Evolutionary conservation across 257 asterid genomes (phyloP), one percentile per base, ranked within the genome.

Genomic region (Gentiana macrophylla): DNA sequence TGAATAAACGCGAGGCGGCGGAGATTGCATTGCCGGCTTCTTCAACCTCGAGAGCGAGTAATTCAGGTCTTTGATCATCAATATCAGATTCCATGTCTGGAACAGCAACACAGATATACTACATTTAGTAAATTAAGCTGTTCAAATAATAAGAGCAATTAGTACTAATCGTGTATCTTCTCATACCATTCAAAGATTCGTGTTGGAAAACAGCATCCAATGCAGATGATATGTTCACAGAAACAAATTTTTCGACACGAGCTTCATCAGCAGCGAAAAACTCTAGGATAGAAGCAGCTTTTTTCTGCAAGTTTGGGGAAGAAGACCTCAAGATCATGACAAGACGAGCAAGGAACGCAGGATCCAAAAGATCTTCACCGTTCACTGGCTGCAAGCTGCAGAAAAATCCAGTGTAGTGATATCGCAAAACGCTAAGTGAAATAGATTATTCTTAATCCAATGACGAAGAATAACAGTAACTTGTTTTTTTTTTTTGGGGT

Each of bases 261-360:
- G 72, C 59, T 60, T 79, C 75, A 32, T 53, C 72, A 55, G 61
- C 78, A 48, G 71, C 49, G 48, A 81, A 52, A 68, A 73, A 81
- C 77, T 89, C 97, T 15, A 89, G 70, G 65, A 80, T 70, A 33
- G 95, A 83, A 72, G 86, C 86, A 67, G 84, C 86, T 80, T 83
- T 89, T 50, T 70, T 79, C 75, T 80, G 95, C 74, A 86, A 70
- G 66, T 72, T 76, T 4, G 92, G 77, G 59, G 64, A 61, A 15
- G 84, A 62, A 54, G 79, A 75, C 80, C 78, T 81, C 86, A 89
- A 65, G 62, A 81, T 77, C 49, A 78, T 78, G 71, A 80, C 77
- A 12, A 89, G 78, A 72, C 77, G 72, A 63, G 74, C 69, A 12
- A 89, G 63, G 67, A 86, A 76, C 48, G 60, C 52, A 35, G 79